Evolutionary conservation across 1,139 yeast genomes (phyloP), one percentile per base, ranked within the genome.

Genomic region (Suhomyces guaymorum): DNA sequence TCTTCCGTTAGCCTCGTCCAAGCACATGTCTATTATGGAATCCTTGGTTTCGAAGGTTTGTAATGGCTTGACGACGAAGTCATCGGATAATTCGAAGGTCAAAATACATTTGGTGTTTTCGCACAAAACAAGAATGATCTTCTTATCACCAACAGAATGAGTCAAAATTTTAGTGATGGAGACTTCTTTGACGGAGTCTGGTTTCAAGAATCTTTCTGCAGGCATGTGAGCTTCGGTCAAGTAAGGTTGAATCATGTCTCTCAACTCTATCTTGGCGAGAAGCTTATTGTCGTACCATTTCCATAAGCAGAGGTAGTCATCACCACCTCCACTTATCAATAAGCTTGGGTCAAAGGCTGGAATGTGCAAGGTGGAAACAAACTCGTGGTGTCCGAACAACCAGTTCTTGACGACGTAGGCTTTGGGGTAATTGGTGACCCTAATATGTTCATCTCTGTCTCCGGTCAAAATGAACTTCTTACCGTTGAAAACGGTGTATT

Each of bases 381-480:
- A 94, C 57, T 89, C 87, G 28, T 70, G 70, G 57, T 92, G 97
- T 3, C 96, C 97, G 57, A 88, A 88, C 39, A 90, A 66, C 80
- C 88, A 89, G 48, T 80, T 76, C 46, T 87, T 85, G 30, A 92
- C 80, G 15, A 89, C 79, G 51, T 68, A 86, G 4, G 92, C 70
- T 44, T 83, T 73, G 1, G 97, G 97, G 49, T 74, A 89, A 46
- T 80, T 75, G 4, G 96, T 78, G n/a, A 94, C 74, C 51, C 95
- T 75, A 44, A 94, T 85, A 57, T 94, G 99, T 59, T 94, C 99
- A 59, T 94, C 99, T 61, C 98, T 76, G 59, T 94, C 99, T 25
- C 92, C 82, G 2, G 95, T 82, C 40, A 92, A 70, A 15, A 90
- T 59, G 44, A 64, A 85, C 45, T 76, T 73, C 38, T 74, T 68